Evolutionary conservation across 768 basidiomycete species (phyloP).

Genomic region (Auricularia cornea): DNA sequence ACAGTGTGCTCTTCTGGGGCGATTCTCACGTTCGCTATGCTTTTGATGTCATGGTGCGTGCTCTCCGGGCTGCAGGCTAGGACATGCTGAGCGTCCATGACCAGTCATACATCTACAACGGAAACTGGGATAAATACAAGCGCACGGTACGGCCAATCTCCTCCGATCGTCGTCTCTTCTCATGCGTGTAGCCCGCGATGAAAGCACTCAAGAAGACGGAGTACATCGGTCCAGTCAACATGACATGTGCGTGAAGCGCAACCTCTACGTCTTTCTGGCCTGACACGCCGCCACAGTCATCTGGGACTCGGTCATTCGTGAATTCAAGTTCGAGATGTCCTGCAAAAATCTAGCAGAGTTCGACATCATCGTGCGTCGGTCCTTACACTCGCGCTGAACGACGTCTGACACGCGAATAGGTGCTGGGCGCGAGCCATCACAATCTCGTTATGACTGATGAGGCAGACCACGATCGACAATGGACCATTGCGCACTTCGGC

Average conservation of each 20-base stretch:
- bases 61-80: not conserved
- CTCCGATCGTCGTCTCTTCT: not conserved
- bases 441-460: not conserved
- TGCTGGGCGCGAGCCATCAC: not conserved
- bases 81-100: not conserved
- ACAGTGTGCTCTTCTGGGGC: not conserved
- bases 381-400: not conserved
- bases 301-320: not conserved
- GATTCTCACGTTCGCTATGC: constrained; percentile 1
- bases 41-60: not conserved
- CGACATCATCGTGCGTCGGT: not conserved
- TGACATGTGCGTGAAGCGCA: not conserved
- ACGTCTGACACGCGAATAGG: not conserved
- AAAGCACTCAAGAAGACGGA: not conserved
- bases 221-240: not conserved
- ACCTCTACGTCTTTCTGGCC: not conserved
- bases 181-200: not conserved
- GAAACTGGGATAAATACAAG: not conserved
- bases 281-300: not conserved
- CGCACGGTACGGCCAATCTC: not conserved
- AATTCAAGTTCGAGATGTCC: not conserved
- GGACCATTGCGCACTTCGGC: not conserved
- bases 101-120: not conserved
- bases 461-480: not conserved
- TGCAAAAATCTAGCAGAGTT: not conserved